Conservation (phyloP, 805 yeast species). For the Saccharomycopsis selenospora region DNA sequence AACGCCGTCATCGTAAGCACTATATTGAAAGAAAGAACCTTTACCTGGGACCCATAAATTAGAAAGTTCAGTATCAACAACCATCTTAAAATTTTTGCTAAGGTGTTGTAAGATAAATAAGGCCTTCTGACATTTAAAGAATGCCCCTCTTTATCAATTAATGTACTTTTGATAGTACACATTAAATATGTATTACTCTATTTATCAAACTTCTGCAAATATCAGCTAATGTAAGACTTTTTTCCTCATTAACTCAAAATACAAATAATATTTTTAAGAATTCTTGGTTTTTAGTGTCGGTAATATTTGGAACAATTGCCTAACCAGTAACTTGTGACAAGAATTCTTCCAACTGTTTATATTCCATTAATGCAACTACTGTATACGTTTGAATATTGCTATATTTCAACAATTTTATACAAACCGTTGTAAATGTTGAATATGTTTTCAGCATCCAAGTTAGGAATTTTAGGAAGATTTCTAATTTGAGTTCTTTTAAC, state of each 20-base stretch:
- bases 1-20: conserved; percentile 25
- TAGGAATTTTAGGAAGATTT: conserved; percentile 67
- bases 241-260: conserved; percentile 57
- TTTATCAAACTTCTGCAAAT: conserved; percentile 62
- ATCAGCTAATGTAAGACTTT: conserved; percentile 59
- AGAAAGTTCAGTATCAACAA: conserved; percentile 44
- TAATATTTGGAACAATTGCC: conserved; percentile 38
- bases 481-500: conserved; percentile 89
- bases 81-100: conserved; percentile 34
- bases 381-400: conserved; percentile 35
- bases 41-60: conserved; percentile 40
- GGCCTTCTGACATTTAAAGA: conserved; percentile 78
- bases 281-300: conserved; percentile 33
- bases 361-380: conserved; percentile 61
- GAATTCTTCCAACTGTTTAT: conserved; percentile 63
- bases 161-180: conserved; percentile 68
- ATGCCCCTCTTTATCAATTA: conserved; percentile 73
- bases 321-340: conserved; percentile 78
- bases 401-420: conserved; percentile 68
- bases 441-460: conserved; percentile 50
- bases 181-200: conserved; percentile 67
- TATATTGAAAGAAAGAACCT: conserved; percentile 22
- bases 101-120: conserved; percentile 49
- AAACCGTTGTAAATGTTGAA: conserved; percentile 78
- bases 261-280: conserved; percentile 59